Evolutionary conservation across 177 flowering plant genomes (phyloP), one percentile per base, ranked within the genome.

Genomic region (Vitis hybrid): DNA sequence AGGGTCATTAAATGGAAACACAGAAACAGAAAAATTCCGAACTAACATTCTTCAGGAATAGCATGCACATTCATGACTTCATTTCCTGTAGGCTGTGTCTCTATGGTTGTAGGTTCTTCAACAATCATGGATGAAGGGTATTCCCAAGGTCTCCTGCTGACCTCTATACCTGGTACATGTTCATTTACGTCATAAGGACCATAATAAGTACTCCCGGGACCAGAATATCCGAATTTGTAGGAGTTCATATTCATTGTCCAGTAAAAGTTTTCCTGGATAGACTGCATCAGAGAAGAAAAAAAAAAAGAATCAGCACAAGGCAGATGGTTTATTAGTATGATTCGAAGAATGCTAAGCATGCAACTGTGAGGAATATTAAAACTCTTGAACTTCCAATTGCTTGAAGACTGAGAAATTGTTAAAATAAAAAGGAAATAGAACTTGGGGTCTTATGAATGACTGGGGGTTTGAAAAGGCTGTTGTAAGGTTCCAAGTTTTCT

Each of bases 1-100:
- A 7, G 56, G 46, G 46, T 57, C 32, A 57, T 57, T 17, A 57
- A 57, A 15, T 32, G 64, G 50, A n/a, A 49, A 49, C 11, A 54
- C 15, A 67, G 48, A 57, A 11, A 18, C 15, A 63, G 10, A 66
- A 19, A 14, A 57, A 12, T 5, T 1, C 52, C 2, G 2, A 12
- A 77, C 83, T 75, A 17, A 82, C 85, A 65, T 75, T 82, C 83
- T 82, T 77, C 85, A 18, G 79, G 72, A 46, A 24, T 52, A 32
- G 78, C 65, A 51, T 77, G 77, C 69, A 58, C 67, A 56, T 49
- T 68, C 46, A 50, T 50, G 10, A 21, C 76, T 18, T 40, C 64
- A 56, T 77, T 65, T 70, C 52, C 78, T 40, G 11, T 70, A 11
- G 63, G 24, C 21, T 54, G 75, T 17, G 55, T 24, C 9, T 71